Evolutionary conservation across 768 basidiomycete species (phyloP).

Genomic region (Russula emetica): DNA sequence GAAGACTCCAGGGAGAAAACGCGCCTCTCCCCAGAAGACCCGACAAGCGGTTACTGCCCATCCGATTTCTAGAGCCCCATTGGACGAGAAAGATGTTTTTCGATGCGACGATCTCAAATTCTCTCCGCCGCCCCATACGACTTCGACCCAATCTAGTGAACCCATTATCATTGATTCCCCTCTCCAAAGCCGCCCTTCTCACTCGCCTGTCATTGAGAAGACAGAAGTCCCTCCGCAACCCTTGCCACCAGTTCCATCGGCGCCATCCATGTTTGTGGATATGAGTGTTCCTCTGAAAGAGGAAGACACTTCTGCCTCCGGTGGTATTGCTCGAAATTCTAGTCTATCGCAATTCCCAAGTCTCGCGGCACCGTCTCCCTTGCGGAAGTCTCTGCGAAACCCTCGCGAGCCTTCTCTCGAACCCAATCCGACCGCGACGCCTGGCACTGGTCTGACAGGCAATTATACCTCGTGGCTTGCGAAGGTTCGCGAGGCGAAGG

Average conservation of each 20-base stretch:
- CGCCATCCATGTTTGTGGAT: constrained; percentile 21
- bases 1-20: constrained; percentile 79
- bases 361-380: constrained; percentile 64
- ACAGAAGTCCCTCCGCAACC: constrained; percentile 1
- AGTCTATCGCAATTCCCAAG: constrained; percentile 49
- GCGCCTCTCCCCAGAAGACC: constrained; percentile 47
- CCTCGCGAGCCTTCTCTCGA: constrained; percentile 42
- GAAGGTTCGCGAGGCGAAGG: constrained; percentile 70
- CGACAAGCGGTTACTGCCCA: constrained; percentile 36
- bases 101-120: constrained; percentile 10
- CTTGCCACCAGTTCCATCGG: constrained; percentile 9
- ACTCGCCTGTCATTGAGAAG: constrained; percentile 13
- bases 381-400: constrained; percentile 62
- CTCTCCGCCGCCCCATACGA: constrained; percentile 2
- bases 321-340: constrained; percentile 38
- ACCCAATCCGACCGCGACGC: constrained; percentile 32
- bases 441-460: constrained; percentile 40
- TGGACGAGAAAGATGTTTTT: constrained; percentile 52
- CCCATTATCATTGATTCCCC: neutral
- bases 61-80: constrained; percentile 47
- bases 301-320: constrained; percentile 30
- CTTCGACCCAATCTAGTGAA: neutral
- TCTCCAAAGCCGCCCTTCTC: neutral
- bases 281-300: constrained; percentile 28
- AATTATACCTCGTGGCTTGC: constrained; percentile 80